Percentiles rank a stretch among this genome's conserved stretches.
These are phyloP conservation scores for Talaromyces thailandensis DNA, from an alignment of 495 filamentous ascomycete species.

Conservation along the genomic window DNA sequence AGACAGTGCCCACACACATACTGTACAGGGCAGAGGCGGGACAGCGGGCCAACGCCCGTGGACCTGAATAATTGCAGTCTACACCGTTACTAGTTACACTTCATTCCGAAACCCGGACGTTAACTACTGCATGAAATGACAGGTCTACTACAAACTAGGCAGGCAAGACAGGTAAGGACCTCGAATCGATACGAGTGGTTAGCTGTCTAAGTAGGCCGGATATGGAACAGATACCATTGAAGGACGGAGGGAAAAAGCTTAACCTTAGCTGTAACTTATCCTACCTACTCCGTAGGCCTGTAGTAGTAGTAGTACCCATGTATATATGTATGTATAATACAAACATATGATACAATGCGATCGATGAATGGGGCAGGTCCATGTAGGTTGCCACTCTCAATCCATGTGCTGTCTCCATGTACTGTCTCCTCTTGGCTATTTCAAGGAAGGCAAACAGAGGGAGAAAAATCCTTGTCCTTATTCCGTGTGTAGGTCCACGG, in stretches of 20 bases:
- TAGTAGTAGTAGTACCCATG: too few relatives aligned
- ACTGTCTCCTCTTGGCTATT: neutral
- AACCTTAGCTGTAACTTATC: neutral
- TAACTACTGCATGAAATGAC: neutral
- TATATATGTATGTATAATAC: neutral
- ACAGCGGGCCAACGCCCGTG: neutral
- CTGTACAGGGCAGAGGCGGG: too few relatives aligned
- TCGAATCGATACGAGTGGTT: neutral
- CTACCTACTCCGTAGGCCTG: neutral
- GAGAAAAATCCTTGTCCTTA: neutral
- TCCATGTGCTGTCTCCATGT: neutral
- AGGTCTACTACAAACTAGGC: neutral
- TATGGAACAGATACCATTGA: too few relatives aligned
- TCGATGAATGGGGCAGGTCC: neutral
- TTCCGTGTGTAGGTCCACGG: neutral
- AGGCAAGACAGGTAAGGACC: neutral
- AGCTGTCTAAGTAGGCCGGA: neutral
- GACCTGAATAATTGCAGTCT: neutral
- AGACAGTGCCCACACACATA: too few relatives aligned
- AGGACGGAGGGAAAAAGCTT: neutral
- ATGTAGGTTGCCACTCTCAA: neutral
- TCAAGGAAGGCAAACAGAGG: neutral
- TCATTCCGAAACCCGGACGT: neutral
- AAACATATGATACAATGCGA: too few relatives aligned
- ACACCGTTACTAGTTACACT: neutral